Conservation (phyloP, 257 asterid species). For the Nicotiana tabacum region DNA sequence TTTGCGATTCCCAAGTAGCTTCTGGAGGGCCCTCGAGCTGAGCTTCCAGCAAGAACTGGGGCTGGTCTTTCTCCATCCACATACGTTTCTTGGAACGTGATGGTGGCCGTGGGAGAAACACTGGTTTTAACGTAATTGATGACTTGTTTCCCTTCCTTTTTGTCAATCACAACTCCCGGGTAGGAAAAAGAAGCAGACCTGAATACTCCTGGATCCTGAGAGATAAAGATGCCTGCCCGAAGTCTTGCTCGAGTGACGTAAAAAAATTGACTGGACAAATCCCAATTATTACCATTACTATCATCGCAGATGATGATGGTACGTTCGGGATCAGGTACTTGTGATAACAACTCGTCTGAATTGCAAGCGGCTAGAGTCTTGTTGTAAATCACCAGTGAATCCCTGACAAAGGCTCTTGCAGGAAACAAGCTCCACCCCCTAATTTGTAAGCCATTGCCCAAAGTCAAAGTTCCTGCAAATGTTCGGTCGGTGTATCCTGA, state of each 20-base stretch:
- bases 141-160: not conserved
- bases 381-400: not conserved
- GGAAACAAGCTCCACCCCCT: slow-evolving; percentile 15
- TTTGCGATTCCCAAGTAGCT: slow-evolving; percentile 4
- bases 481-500: not conserved
- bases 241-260: not conserved
- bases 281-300: not conserved
- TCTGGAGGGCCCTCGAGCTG: not conserved
- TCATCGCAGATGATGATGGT: not conserved
- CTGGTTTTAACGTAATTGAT: not conserved
- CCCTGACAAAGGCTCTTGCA: not conserved
- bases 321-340: not conserved
- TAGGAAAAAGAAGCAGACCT: not conserved
- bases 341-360: not conserved
- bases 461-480: slow-evolving; percentile 4
- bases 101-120: not conserved
- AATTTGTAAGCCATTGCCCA: slow-evolving; percentile 5
- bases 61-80: not conserved
- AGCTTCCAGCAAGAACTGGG: not conserved
- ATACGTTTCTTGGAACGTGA: slow-evolving; percentile 3
- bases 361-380: not conserved
- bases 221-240: not conserved
- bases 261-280: not conserved
- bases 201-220: not conserved
- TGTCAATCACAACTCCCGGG: not conserved